Base-by-base conservation (phyloP, 495 filamentous ascomycete genomes). In the Aspergillus kassunensis region DNA sequence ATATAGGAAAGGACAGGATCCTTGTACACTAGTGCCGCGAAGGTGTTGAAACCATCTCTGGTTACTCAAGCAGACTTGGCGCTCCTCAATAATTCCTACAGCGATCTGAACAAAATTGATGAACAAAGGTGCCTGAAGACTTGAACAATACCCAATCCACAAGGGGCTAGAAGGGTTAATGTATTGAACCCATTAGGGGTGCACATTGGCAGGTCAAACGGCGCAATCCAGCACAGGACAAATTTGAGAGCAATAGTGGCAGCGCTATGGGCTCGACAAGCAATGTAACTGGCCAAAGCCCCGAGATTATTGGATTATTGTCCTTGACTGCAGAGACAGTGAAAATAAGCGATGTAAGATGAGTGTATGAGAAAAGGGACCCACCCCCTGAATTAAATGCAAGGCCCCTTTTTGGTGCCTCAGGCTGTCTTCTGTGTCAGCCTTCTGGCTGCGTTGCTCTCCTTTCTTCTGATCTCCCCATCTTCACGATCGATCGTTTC, bases 321-420 rank as follows among this genome's bases (percentile, higher is more conserved):
- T n/a, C 10, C n/a, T n/a, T n/a, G n/a, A n/a, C n/a, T n/a, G 40
- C 21, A 35, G 41, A 29, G 23, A 20, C 16, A 20, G 7, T 51
- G 49, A 46, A 46, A 46, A 29, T 5, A 18, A 27, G 20, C 20
- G 39, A n/a, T n/a, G n/a, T n/a, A n/a, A n/a, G n/a, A n/a, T n/a
- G n/a, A 42, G 23, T 15, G 44, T 24, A 2, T 23, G 30, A 46
- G 30, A 46, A 31, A 30, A 9, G 18, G 57, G 57, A 56, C 56
- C 57, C 57, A 42, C 51, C 57, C 57, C 57, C 57, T 60, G 57
- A 60, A 55, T 27, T 10, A 33, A 33, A 6, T 33, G 13, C 7
- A 33, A 11, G 30, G 30, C 30, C 30, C 30, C 30, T 27, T 4
- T 9, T 33, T 35, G 42, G 20, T 53, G 57, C 57, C 57, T 60